Conservation (phyloP, 768 basidiomycete species). For the Termitomyces sp. region DNA sequence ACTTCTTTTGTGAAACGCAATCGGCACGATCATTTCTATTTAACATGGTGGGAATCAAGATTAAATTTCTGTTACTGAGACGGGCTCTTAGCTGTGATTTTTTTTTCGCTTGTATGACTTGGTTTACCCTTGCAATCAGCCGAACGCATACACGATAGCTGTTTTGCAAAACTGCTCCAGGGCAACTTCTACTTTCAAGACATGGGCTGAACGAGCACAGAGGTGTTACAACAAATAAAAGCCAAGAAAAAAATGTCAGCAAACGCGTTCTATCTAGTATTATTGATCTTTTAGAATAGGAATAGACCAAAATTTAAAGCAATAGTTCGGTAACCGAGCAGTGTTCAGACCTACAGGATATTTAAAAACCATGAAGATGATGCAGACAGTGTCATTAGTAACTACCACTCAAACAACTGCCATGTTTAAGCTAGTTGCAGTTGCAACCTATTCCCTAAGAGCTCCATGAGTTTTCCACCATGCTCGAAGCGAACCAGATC, state of each 20-base stretch:
- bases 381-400: not conserved
- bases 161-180: not conserved
- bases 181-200: too few relatives aligned
- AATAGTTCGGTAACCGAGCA: not conserved
- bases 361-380: too few relatives aligned
- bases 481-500: slow-evolving; percentile 26
- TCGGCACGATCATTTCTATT: not conserved
- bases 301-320: not conserved
- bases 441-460: slow-evolving; percentile 23
- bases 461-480: slow-evolving; percentile 20
- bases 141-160: too few relatives aligned
- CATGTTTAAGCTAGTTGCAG: not conserved
- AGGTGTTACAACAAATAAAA: not conserved
- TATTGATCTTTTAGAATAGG: not conserved
- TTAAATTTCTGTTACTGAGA: not conserved
- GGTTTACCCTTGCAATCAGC: not conserved
- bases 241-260: too few relatives aligned
- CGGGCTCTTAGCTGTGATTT: not conserved
- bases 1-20: not conserved
- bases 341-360: too few relatives aligned
- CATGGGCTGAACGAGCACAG: not conserved
- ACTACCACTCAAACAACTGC: not conserved
- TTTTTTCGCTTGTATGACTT: not conserved
- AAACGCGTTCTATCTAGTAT: too few relatives aligned
- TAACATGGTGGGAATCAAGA: not conserved